Evolutionary conservation across 208 protist genomes (phyloP).

Genomic region (Crithidia sp.): DNA sequence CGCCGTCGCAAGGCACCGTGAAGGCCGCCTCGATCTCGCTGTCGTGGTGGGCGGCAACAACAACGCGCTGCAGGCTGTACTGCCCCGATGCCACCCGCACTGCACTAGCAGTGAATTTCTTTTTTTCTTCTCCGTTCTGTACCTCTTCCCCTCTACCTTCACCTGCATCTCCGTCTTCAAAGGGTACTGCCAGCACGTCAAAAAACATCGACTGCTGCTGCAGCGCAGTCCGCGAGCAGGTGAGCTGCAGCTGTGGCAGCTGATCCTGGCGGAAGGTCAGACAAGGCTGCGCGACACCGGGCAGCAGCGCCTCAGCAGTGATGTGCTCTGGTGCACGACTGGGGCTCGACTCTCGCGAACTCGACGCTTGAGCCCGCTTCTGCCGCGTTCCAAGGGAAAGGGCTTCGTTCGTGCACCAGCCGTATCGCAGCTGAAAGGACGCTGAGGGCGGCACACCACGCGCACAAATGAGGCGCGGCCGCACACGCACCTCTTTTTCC

Average conservation of each 20-base stretch:
- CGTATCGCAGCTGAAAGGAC: constrained; percentile 20
- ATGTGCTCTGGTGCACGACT: constrained; percentile 9
- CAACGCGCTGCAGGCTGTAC: constrained; percentile 1
- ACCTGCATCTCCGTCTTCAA: not conserved
- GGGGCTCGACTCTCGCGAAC: constrained; percentile 18
- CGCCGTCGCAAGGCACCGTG: not conserved
- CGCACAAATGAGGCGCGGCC: constrained; percentile 10
- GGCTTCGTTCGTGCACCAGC: constrained; percentile 13
- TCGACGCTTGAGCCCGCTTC: constrained; percentile 18
- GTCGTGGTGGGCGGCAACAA: constrained; percentile 13
- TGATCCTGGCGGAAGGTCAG: constrained; percentile 17
- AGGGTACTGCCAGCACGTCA: constrained; percentile 1
- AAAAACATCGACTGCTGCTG: constrained; percentile 13
- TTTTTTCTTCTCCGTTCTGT: not conserved
- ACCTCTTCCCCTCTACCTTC: not conserved
- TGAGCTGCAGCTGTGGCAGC: constrained; percentile 18
- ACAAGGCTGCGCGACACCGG: not conserved
- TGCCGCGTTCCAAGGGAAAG: constrained; percentile 16
- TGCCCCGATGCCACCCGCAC: not conserved
- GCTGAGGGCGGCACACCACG: constrained; percentile 1
- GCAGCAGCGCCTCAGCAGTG: not conserved
- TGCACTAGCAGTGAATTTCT: not conserved
- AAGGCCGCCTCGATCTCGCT: constrained; percentile 10
- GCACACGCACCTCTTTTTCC: constrained; percentile 22
- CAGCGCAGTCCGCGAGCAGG: constrained; percentile 15